Percentiles rank a stretch among this genome's conserved stretches.
Evolutionary conservation across 805 yeast species (phyloP).

Genomic region (Nakazawaea siamensis): DNA sequence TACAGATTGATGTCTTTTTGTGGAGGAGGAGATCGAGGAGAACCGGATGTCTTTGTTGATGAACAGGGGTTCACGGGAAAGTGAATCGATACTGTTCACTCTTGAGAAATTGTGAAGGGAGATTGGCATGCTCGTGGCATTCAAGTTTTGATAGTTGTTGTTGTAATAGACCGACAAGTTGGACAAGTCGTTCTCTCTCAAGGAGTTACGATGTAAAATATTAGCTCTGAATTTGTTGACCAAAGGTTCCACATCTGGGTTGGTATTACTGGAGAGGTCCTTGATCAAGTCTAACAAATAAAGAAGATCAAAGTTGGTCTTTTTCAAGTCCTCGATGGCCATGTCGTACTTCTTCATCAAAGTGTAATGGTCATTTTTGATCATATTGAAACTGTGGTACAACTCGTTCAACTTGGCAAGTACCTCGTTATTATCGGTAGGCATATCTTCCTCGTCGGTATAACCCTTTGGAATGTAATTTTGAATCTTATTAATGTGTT

Average conservation of each 20-base stretch:
- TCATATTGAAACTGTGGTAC: slow-evolving; percentile 25
- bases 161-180: slow-evolving; percentile 2
- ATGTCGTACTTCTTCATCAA: slow-evolving; percentile 38
- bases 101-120: slow-evolving; percentile 5
- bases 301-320: slow-evolving; percentile 45
- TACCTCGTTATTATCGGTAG: slow-evolving; percentile 2
- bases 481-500: slow-evolving; percentile 6
- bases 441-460: slow-evolving; percentile 2
- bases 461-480: slow-evolving; percentile 8
- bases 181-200: slow-evolving; percentile 12
- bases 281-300: slow-evolving; percentile 35
- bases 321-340: slow-evolving; percentile 37
- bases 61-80: slow-evolving; percentile 9
- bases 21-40: slow-evolving; percentile 11
- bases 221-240: slow-evolving; percentile 20
- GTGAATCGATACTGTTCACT: slow-evolving; percentile 8
- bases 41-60: slow-evolving; percentile 15
- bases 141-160: not conserved
- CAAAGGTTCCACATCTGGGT: slow-evolving; percentile 15
- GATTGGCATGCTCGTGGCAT: slow-evolving; percentile 4
- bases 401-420: slow-evolving; percentile 25
- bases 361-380: slow-evolving; percentile 33
- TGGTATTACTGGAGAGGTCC: slow-evolving; percentile 13
- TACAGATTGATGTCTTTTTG: slow-evolving; percentile 10
- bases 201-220: slow-evolving; percentile 23